Base-by-base conservation (phyloP, 2,329 filamentous ascomycete species). In the Aquanectria penicillioides region DNA sequence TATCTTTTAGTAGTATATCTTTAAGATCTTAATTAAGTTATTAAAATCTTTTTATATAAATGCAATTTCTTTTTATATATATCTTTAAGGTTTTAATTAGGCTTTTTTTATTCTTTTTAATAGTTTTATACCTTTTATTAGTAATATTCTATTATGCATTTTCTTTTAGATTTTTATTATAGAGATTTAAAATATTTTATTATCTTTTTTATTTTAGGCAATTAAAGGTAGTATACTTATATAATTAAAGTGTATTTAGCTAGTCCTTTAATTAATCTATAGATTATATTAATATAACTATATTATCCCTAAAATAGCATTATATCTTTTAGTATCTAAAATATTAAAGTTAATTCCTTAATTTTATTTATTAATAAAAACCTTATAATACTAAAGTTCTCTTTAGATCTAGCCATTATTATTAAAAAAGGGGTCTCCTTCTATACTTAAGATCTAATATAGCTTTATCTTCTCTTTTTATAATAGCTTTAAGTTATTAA, bases 31-130 rank as follows among this genome's bases (percentile, higher is more conserved):
- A 31, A 40, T 50, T 50, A 22, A 50, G 11, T 29, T 59, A 31
- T 54, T 23, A 38, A 40, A 56, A 51, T 40, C 29, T 57, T 50
- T 31, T 28, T 50, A 44, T 34, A 33, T 61, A 10, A 12, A 2
- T 22, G 12, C 22, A 22, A 31, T 31, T n/a, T 12, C 15, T 38
- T 22, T 38, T 34, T 48, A 18, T 50, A 31, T 49, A 18, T 31
- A 18, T 34, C 52, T 56, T 38, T 50, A 49, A 51, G n/a, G n/a
- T n/a, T n/a, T n/a, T n/a, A n/a, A n/a, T n/a, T n/a, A n/a, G n/a
- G n/a, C n/a, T n/a, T n/a, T n/a, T n/a, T n/a, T n/a, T n/a, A n/a
- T n/a, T n/a, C n/a, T n/a, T 15, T n/a, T 31, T 44, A 20, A 15
- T 54, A 46, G 44, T 34, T 37, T 31, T 47, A 57, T 38, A 43